Evolutionary conservation across 176 grass and related monocot species (phyloP), one percentile per base, ranked within the genome.

Genomic region (Aegilops speltoides): DNA sequence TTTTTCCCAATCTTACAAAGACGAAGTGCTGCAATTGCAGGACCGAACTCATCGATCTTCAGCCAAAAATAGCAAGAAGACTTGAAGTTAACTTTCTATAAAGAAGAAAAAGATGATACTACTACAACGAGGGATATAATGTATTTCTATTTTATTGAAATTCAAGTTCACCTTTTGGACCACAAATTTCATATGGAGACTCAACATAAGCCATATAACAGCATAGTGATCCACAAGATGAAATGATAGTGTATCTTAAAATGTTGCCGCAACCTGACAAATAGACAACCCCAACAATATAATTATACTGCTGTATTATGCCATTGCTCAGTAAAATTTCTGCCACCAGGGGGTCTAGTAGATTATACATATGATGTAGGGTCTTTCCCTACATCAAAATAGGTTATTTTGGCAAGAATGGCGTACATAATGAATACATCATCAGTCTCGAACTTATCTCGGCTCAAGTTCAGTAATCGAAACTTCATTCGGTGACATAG

Each of bases 391-490:
- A 54, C 41, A 73, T 38, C n/a, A 52, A 38, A 32, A 15, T 17
- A 33, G 15, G 43, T 29, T 66, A 20, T 64, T 65, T 50, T 74
- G 36, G 26, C 40, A 16, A 67, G 11, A 80, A 73, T 3, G 36
- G 10, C 3, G 0, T 20, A 36, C 20, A 59, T 10, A 28, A 17
- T 48, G 56, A 63, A 1, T 56, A 70, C 17, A 33, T 46, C 23
- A 25, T 63, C 14, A 10, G 38, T 66, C 79, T 31, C 31, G 22
- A 22, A 85, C 69, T 79, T 86, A 95, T 81, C 87, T 90, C 3
- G 88, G 87, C 26, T 90, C 93, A 84, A 95, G 74, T 45, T 95
- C 90, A 41, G 88, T 86, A 4, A 92, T 81, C 26, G 93, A 95
- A 71, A 92, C 82, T 29, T 90, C 76, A 14, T 92, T 95, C 17